Percentiles rank a stretch among this genome's conserved stretches.
These are phyloP conservation scores for Brassica rapa DNA, from an alignment of 345 rosid genomes.

Conservation along the genomic window DNA sequence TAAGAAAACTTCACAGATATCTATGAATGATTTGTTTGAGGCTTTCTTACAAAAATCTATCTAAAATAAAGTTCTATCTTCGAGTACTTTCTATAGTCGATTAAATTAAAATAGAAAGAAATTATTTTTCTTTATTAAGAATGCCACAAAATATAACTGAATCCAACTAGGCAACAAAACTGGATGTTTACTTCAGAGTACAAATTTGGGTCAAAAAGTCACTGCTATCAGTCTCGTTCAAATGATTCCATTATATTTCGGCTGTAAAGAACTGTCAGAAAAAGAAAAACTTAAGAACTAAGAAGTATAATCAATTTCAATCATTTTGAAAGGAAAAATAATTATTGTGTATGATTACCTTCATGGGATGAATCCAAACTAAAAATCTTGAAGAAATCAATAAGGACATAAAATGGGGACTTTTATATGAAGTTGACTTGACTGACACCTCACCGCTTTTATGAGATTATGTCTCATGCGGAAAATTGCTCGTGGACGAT, in stretches of 20 bases:
- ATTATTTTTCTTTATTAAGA: background rate
- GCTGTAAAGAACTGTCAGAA: background rate
- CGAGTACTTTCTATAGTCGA: background rate
- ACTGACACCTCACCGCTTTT: slow-evolving; percentile 7
- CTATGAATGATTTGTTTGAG: background rate
- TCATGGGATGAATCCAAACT: slow-evolving; percentile 17
- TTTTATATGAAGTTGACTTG: slow-evolving; percentile 20
- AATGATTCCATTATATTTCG: background rate
- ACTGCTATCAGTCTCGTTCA: background rate
- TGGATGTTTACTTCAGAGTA: background rate
- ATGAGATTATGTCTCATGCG: slow-evolving; percentile 32
- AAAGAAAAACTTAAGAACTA: background rate
- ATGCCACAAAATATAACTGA: background rate
- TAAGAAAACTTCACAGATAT: background rate
- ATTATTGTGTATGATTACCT: slow-evolving; percentile 4
- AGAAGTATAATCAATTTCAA: background rate
- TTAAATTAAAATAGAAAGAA: background rate
- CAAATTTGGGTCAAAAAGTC: background rate
- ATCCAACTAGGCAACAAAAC: background rate
- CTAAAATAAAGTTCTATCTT: background rate
- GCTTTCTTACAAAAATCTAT: background rate
- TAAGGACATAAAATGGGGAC: slow-evolving; percentile 22
- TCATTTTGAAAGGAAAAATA: background rate
- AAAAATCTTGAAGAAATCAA: background rate
- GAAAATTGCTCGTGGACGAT: slow-evolving; percentile 16